Evolutionary conservation across 352 stramenopile genomes (phyloP), one percentile per base, ranked within the genome.

Genomic region (Phytophthora citrophthora): DNA sequence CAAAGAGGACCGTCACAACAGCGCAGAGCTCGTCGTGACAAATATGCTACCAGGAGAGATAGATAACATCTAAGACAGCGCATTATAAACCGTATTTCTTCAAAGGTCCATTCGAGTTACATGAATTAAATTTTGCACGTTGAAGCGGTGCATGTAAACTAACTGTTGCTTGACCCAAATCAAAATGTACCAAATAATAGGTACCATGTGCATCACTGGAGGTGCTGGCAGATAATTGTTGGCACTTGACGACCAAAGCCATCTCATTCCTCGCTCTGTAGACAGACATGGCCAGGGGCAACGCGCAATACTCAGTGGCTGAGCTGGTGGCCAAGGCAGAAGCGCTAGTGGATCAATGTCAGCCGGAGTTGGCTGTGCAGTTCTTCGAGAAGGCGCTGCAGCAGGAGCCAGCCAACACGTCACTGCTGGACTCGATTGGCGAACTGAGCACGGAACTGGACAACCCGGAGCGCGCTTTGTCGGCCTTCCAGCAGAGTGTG

Each of bases 251-350:
- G 36, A 20, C 36, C n/a, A 13, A 41, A 20, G 36, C 32, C 53
- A 58, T 69, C 61, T 20, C 11, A 8, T 24, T 45, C 8, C 47
- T 16, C 31, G 34, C 41, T 48, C 41, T 31, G 7, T 20, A 50
- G 20, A n/a, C 18, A 70, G 41, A 64, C 7, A 77, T 83, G 68
- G 59, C 50, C 54, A 60, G 59, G 24, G 55, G 38, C 47, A 66
- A 61, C 46, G 55, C 56, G 51, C 68, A 79, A 44, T 93, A 76
- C 69, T 79, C 80, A 46, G 87, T 81, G 32, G 82, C 72, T 8
- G 83, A 93, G 61, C 67, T 96, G 43, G 76, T 95, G 47, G 77
- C 84, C 65, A 95, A 95, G 70, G 89, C 82, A 51, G 86, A 96
- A 72, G 64, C 68, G 56, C 65, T 96, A 16, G 83, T 96, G 69